Evolutionary conservation across 2,329 filamentous ascomycete species (phyloP).

Genomic region (Botrytis deweyae): DNA sequence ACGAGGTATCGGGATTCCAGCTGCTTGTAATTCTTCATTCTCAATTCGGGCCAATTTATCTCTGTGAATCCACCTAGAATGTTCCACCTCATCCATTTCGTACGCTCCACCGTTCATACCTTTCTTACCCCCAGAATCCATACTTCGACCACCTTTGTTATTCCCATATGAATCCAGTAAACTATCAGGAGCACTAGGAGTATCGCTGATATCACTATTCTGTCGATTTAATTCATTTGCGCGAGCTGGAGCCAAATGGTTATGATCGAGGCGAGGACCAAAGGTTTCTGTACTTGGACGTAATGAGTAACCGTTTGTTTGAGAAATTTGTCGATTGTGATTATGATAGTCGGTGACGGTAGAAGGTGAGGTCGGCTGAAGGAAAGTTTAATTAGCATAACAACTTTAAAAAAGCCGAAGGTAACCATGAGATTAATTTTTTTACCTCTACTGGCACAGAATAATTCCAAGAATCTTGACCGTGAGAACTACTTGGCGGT

Average conservation of each 20-base stretch:
- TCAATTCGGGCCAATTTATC: conserved; percentile 83
- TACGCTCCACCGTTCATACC: conserved; percentile 28
- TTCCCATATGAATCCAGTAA: conserved; percentile 46
- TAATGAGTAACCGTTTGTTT: conserved; percentile 26
- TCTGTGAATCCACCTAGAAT: conserved; percentile 80
- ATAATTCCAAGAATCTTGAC: conserved; percentile 37
- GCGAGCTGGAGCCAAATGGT: conserved; percentile 40
- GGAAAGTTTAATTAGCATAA: conserved; percentile 15
- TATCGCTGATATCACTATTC: conserved; percentile 44
- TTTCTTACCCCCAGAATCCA: conserved; percentile 35
- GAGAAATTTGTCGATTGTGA: conserved; percentile 23
- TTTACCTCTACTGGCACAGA: conserved; percentile 35
- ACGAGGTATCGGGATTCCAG: conserved; percentile 64
- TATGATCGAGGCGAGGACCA: conserved; percentile 28
- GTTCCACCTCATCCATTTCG: conserved; percentile 49
- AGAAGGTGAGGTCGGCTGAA: conserved; percentile 9
- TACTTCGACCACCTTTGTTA: conserved; percentile 32
- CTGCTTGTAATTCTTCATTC: conserved; percentile 75
- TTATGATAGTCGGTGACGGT: conserved; percentile 6
- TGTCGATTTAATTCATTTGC: conserved; percentile 43
- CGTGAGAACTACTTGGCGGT: conserved; percentile 38
- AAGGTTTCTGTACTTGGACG: conserved; percentile 11
- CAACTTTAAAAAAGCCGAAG: not conserved
- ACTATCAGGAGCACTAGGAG: conserved; percentile 47
- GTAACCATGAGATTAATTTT: conserved; percentile 24